phyloP scores from a whole-genome alignment of 306 rosid species.

The Lathyrus aphaca region DNA sequence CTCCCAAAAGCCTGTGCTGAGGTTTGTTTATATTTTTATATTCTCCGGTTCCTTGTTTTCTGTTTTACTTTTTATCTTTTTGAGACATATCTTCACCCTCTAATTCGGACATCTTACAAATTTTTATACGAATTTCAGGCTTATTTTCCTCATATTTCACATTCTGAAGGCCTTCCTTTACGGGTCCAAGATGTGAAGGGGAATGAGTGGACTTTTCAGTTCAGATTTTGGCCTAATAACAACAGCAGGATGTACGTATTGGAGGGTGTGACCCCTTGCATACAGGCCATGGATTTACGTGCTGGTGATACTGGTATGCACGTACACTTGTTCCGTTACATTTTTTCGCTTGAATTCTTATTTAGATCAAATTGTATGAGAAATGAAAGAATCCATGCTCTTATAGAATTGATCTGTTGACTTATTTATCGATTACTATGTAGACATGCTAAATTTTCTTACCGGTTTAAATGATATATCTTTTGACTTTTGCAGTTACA shows the following conservation, averaged over 20 bases:
- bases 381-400: background rate
- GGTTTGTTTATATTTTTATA: slow-evolving; percentile 52
- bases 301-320: slow-evolving; percentile 97
- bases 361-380: slow-evolving; percentile 7
- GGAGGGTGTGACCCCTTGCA: slow-evolving; percentile 99
- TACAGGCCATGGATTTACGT: slow-evolving; percentile 82
- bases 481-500: slow-evolving; percentile 67
- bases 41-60: slow-evolving; percentile 25
- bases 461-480: slow-evolving; percentile 32
- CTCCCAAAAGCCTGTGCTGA: slow-evolving; percentile 99
- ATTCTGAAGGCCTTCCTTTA: slow-evolving; percentile 95
- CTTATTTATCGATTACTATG: slow-evolving; percentile 17
- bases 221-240: slow-evolving; percentile 99
- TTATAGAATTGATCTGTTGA: slow-evolving; percentile 19
- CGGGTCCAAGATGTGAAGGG: slow-evolving; percentile 90
- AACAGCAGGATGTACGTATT: slow-evolving; percentile 98
- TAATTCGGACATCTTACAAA: slow-evolving; percentile 36
- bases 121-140: slow-evolving; percentile 62
- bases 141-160: slow-evolving; percentile 85
- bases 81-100: slow-evolving; percentile 20
- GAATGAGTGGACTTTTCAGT: slow-evolving; percentile 97
- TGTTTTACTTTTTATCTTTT: background rate
- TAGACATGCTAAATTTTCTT: slow-evolving; percentile 7
- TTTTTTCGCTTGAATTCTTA: slow-evolving; percentile 14
- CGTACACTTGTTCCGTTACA: slow-evolving; percentile 20